Conservation (phyloP, 495 filamentous ascomycete species). For the Annulohypoxylon moriforme region DNA sequence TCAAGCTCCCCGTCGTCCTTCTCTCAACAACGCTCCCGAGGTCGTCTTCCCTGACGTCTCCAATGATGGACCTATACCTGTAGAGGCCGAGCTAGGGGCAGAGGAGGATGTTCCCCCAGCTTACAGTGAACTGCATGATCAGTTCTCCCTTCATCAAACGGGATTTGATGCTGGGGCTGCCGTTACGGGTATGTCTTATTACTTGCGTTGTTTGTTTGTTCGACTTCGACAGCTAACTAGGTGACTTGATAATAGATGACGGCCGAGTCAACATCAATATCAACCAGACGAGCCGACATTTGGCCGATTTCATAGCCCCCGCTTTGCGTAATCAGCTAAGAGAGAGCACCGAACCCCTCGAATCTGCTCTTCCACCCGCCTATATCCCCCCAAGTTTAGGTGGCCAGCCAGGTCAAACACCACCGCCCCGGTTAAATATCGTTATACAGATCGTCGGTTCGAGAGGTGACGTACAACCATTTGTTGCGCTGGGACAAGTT, state of each 20-base stretch:
- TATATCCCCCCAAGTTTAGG: conserved; percentile 72
- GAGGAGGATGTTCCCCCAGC: conserved; percentile 55
- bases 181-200: conserved; percentile 51
- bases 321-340: conserved; percentile 70
- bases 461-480: conserved; percentile 83
- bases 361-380: conserved; percentile 59
- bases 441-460: conserved; percentile 85
- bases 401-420: conserved; percentile 67
- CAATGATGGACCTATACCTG: conserved; percentile 35
- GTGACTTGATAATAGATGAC: conserved; percentile 58
- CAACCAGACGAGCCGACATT: conserved; percentile 68
- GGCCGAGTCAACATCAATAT: conserved; percentile 82
- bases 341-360: conserved; percentile 36
- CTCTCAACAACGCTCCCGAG: conserved; percentile 34
- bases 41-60: conserved; percentile 17
- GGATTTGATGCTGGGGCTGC: conserved; percentile 61
- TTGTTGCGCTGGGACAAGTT: conserved; percentile 72
- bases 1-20: conserved; percentile 20
- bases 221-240: conserved; percentile 16
- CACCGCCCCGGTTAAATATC: conserved; percentile 71
- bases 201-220: not conserved
- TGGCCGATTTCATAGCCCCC: conserved; percentile 74
- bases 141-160: conserved; percentile 60
- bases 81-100: conserved; percentile 45
- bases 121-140: conserved; percentile 58